A percentile compares a stretch with the other conserved stretches of the same genome.
phyloP scores from a whole-genome alignment of 2,329 filamentous ascomycete genomes.

The Paracamarosporium sp. region DNA sequence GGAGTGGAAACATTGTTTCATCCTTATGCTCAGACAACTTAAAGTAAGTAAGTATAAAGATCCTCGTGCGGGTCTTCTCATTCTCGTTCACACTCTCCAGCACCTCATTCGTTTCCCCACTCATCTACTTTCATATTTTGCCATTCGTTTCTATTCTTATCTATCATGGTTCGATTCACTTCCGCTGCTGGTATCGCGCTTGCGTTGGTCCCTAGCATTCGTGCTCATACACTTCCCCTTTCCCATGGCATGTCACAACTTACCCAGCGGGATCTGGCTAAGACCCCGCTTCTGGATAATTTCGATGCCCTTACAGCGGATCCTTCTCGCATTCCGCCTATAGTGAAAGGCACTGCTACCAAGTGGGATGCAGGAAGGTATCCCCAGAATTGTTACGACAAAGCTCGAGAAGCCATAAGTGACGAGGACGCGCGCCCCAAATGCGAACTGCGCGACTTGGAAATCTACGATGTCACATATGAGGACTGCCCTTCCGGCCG shows the following conservation, averaged over 20 bases:
- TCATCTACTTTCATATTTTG: not conserved
- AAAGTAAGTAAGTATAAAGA: not conserved
- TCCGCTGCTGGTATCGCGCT: conserved; percentile 5
- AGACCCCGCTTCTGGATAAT: conserved; percentile 1
- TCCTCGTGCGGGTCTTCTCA: not conserved
- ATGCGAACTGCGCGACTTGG: conserved; percentile 15
- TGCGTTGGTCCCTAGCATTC: conserved; percentile 2
- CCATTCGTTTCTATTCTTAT: not conserved
- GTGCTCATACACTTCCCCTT: conserved; percentile 3
- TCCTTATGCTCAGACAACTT: not conserved
- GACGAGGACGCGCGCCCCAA: conserved; percentile 10
- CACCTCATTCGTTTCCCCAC: not conserved
- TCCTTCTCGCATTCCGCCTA: conserved; percentile 3
- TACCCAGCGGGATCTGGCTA: conserved; percentile 1
- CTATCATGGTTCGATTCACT: conserved; percentile 2
- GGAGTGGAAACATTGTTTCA: conserved; percentile 1
- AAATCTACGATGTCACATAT: conserved; percentile 18
- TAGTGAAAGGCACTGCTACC: not conserved
- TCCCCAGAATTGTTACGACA: conserved; percentile 18
- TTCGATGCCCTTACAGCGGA: conserved; percentile 7
- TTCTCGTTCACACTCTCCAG: not conserved
- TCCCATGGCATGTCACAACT: conserved; percentile 1
- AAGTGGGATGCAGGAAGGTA: conserved; percentile 9
- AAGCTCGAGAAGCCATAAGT: conserved; percentile 8
- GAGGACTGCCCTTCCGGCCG: conserved; percentile 12